Evolutionary conservation across 2,329 filamentous ascomycete genomes (phyloP).

Genomic region (Tolypocladium nubicola): DNA sequence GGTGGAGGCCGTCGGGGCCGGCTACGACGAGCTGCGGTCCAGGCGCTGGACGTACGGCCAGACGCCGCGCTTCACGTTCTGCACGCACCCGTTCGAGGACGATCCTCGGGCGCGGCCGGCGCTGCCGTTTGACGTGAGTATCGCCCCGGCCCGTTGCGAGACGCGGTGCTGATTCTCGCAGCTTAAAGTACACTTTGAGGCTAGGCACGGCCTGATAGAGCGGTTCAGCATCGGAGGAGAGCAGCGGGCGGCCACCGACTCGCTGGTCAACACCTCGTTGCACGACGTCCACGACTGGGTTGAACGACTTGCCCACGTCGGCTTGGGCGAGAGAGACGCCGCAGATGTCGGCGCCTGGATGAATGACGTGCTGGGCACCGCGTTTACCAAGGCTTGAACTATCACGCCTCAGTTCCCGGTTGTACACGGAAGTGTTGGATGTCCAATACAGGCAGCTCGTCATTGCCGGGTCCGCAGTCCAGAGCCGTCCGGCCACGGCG

Average conservation of each 20-base stretch:
- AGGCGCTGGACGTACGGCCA: conserved; percentile 72
- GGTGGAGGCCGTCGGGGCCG: conserved; percentile 36
- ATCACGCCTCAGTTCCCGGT: too few species aligned
- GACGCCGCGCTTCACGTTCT: conserved; percentile 74
- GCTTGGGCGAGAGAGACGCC: conserved; percentile 12
- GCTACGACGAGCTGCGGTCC: conserved; percentile 34
- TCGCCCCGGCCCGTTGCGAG: not conserved
- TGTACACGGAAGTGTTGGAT: not conserved
- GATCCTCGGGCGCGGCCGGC: conserved; percentile 45
- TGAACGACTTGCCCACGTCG: conserved; percentile 11
- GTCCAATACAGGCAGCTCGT: not conserved
- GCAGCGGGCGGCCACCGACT: not conserved
- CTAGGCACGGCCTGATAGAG: conserved; percentile 25
- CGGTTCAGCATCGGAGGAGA: conserved; percentile 16
- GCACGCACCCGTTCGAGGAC: conserved; percentile 46
- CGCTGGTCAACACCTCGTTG: conserved; percentile 1
- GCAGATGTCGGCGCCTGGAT: conserved; percentile 17
- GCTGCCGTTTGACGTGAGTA: conserved; percentile 34
- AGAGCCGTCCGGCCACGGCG: too few species aligned
- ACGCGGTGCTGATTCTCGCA: conserved; percentile 5
- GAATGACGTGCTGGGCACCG: conserved; percentile 18
- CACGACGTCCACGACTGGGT: conserved; percentile 17
- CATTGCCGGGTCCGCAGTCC: too few species aligned
- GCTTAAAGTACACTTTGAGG: conserved; percentile 23
- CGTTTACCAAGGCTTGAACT: conserved; percentile 11